Base-by-base conservation (phyloP, 2,329 filamentous ascomycete species). In the Byssothecium circinans region DNA sequence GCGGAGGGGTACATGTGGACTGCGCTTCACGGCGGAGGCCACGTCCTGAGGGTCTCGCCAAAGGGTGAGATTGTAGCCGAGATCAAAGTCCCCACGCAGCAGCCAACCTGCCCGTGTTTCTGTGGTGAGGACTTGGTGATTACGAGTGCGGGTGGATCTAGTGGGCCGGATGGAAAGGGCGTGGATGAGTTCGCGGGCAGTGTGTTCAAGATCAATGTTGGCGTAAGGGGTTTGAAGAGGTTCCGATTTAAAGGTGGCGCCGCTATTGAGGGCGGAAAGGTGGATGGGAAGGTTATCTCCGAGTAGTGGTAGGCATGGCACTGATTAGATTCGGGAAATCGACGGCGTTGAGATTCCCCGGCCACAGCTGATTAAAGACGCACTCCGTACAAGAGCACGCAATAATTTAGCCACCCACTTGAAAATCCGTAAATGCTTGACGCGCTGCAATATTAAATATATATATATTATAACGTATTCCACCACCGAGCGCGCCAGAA, bases 1-100 rank as follows among this genome's bases (percentile, higher is more conserved):
- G 81, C 80, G 35, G 83, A 95, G 45, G 91, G 90, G n/a, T 86
- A 87, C 74, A 79, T 96, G 62, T 96, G 92, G 91, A 85, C 88
- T 52, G 88, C 89, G 7, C 78, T 94, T n/a, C 94, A 89, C 65
- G 90, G 90, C 44, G 88, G 87, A 53, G 77, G 81, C 49, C 81
- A 83, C 50, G 88, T 96, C 19, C 74, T 95, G 56, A 83, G 87
- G 67, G 86, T 96, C 62, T 83, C 81, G 39, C 82, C 84, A 4
- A 70, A 80, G 41, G 90, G 89, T 2, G 75, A 84, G 61, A 72
- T 95, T 23, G 77, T 91, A 4, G 90, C 88, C 6, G 82, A 90
- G 73, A 78, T 96, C 54, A 78, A 75, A 45, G 75, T 95, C 55
- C 90, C 91, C 4, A 95, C 91, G 11, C 79, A 80, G 52, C 88